Evolutionary conservation across 2,329 filamentous ascomycete genomes (phyloP), one percentile per base, ranked within the genome.

Genomic region (Coniosporium tulheliwenetii): DNA sequence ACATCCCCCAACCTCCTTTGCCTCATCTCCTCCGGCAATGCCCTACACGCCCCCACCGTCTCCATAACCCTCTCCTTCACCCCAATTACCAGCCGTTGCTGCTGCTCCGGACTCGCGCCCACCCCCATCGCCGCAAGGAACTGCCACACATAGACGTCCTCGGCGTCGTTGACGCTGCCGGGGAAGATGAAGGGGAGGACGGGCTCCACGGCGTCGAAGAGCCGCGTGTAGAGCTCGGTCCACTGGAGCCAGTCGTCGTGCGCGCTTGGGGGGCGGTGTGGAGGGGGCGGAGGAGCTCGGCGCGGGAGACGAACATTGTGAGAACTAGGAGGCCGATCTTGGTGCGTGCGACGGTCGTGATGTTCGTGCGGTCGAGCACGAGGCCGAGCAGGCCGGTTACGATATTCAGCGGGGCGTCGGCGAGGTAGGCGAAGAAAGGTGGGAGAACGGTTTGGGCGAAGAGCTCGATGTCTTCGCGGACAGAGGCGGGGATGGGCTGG

Each of bases 11-110:
- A 69, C 44, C 89, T 79, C 56, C 85, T 79, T 44, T 77, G 77
- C 10, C 83, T 79, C 77, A 96, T 85, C 43, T 91, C 82, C 12
- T 79, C 72, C 13, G 91, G 89, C 30, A 98, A 69, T 1, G 85
- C 89, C 70, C 94, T 95, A 52, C 85, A 81, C 40, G 93, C 76
- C 29, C 74, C 69, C 9, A 98, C 85, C 0, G 91, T 96, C 57
- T 94, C 87, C 75, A 96, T 93, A 44, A 98, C 91, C 41, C 89
- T 81, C 54, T 98, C 91, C 73, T 96, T 98, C 51, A 98, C 91
- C 34, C 86, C 87, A 53, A 95, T 75, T 8, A 98, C 91, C 42
- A 98, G 71, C 43, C 87, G 76, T 58, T 94, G 89, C 61, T 98
- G 91, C 63, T 98, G 91, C 50, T 95, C 86, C 10, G 87, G 85